A percentile compares a stretch with the other conserved stretches of the same genome.
phyloP scores from a whole-genome alignment of 208 protist genomes.

The Phytomonas sp. region DNA sequence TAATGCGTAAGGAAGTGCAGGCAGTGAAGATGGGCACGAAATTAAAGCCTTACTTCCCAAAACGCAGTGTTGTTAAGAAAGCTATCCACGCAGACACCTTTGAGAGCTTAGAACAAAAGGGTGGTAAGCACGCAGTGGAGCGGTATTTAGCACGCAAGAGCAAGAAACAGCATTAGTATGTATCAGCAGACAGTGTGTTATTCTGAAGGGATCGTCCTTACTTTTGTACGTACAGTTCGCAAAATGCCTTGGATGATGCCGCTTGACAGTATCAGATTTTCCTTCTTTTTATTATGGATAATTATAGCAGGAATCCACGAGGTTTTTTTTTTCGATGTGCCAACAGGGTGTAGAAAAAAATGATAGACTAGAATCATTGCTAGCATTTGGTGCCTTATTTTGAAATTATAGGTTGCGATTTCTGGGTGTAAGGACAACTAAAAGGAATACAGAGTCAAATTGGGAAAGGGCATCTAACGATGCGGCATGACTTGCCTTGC shows the following conservation, averaged over 20 bases:
- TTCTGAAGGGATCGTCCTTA: neutral
- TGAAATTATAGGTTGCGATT: neutral
- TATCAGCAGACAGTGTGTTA: neutral
- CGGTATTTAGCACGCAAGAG: conserved; percentile 60
- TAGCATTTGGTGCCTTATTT: neutral
- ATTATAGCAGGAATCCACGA: neutral
- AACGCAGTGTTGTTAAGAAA: conserved; percentile 61
- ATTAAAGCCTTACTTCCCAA: conserved; percentile 68
- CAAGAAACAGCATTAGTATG: conserved; percentile 13
- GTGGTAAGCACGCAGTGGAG: conserved; percentile 75
- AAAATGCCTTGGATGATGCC: neutral
- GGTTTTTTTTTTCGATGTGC: neutral
- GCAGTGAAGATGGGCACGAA: conserved; percentile 69
- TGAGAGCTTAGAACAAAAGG: conserved; percentile 52
- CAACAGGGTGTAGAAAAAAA: neutral
- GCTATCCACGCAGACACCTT: conserved; percentile 66
- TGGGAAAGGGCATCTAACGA: neutral
- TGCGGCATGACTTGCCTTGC: neutral
- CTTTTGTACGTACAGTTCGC: neutral
- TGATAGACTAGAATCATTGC: neutral
- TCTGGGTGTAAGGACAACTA: neutral
- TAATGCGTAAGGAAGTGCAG: conserved; percentile 63
- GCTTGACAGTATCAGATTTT: neutral
- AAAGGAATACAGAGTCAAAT: neutral
- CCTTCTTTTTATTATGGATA: neutral